A percentile compares a stretch with the other conserved stretches of the same genome.
phyloP scores from a whole-genome alignment of 257 asterid genomes.

The Capsicum rhomboideum region DNA sequence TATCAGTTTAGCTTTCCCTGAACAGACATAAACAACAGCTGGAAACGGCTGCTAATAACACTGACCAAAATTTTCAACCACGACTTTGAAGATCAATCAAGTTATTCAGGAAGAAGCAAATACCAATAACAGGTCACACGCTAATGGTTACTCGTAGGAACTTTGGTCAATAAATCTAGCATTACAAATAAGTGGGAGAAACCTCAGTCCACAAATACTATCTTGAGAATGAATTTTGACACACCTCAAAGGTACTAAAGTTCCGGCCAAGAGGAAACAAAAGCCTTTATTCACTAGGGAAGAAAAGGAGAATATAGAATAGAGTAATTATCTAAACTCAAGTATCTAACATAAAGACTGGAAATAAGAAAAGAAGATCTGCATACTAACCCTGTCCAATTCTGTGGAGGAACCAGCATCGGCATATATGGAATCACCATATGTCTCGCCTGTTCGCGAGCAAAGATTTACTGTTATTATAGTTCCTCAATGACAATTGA shows the following conservation, averaged over 20 bases:
- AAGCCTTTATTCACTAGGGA: background rate
- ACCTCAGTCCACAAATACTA: background rate
- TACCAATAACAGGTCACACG: background rate
- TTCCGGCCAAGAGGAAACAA: background rate
- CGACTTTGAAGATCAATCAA: background rate
- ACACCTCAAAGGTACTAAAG: background rate
- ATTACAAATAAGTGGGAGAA: background rate
- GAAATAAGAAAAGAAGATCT: background rate
- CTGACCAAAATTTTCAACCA: background rate
- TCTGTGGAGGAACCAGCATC: constrained; percentile 88
- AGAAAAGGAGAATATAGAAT: background rate
- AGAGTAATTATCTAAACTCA: background rate
- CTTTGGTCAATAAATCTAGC: background rate
- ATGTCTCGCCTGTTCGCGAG: constrained; percentile 74
- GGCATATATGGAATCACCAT: constrained; percentile 99
- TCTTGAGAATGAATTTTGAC: background rate
- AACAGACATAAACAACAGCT: no score
- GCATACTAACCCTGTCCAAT: constrained; percentile 68
- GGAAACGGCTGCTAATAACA: no score
- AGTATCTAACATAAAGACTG: background rate
- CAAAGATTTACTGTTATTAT: constrained; percentile 1
- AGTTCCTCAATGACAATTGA: background rate
- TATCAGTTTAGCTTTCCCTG: background rate
- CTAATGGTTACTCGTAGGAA: background rate
- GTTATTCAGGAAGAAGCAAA: background rate